Conservation (phyloP, 208 protist species). For the Leishmania lainsoni region DNA sequence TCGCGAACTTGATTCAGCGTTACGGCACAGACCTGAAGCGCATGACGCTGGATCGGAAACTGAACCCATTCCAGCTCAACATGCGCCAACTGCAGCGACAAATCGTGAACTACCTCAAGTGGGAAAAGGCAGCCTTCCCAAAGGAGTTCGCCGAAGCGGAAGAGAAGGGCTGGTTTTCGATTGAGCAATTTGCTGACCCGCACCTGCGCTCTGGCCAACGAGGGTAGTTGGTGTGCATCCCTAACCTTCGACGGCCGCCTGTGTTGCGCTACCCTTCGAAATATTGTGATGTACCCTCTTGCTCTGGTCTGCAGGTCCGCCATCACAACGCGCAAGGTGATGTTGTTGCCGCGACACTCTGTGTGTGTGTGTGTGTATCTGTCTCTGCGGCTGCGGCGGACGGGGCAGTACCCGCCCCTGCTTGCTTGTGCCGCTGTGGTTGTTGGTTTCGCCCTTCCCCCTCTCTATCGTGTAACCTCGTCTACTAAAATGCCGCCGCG, state of each 20-base stretch:
- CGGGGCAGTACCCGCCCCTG: neutral
- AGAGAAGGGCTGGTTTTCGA: slow-evolving; percentile 71
- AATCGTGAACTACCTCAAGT: slow-evolving; percentile 82
- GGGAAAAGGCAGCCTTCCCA: slow-evolving; percentile 82
- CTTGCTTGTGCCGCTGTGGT: neutral
- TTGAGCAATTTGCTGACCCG: slow-evolving; percentile 67
- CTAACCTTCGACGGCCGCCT: neutral
- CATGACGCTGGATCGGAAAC: slow-evolving; percentile 80
- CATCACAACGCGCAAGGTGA: neutral
- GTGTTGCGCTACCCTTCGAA: neutral
- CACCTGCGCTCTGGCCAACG: slow-evolving; percentile 45
- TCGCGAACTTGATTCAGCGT: slow-evolving; percentile 67
- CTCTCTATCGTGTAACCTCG: neutral
- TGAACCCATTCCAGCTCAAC: slow-evolving; percentile 89
- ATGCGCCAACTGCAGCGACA: slow-evolving; percentile 83
- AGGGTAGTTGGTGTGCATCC: neutral
- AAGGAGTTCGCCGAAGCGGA: slow-evolving; percentile 70
- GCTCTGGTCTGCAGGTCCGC: neutral
- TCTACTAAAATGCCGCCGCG: neutral
- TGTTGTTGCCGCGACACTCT: neutral
- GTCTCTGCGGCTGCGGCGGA: neutral
- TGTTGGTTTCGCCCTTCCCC: neutral
- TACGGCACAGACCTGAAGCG: slow-evolving; percentile 81
- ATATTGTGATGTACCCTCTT: neutral
- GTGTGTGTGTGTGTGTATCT: neutral